Conservation (phyloP, 2,329 filamentous ascomycete genomes). For the Fonsecaea pugnacius region DNA sequence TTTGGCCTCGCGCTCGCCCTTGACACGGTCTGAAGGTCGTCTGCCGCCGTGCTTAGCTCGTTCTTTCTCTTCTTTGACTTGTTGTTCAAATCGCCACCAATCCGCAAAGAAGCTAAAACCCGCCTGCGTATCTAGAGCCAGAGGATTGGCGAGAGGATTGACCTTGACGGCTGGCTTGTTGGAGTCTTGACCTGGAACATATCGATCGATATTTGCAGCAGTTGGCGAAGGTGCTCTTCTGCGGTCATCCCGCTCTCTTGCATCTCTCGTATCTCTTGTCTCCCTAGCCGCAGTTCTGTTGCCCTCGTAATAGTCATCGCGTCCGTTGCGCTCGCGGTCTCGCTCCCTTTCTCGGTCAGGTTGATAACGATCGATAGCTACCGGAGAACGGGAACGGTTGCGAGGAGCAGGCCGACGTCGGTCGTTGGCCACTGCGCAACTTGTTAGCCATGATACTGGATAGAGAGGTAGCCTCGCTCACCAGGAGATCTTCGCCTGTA, state of each 20-base stretch:
- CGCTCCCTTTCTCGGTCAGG: conserved; percentile 52
- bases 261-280: conserved; percentile 54
- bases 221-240: conserved; percentile 63
- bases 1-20: conserved; percentile 65
- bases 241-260: conserved; percentile 61
- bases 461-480: conserved; percentile 38
- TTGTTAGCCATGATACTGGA: conserved; percentile 4
- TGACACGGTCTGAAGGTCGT: conserved; percentile 59
- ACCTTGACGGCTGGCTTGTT: conserved; percentile 56
- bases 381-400: conserved; percentile 63
- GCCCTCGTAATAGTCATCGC: conserved; percentile 24
- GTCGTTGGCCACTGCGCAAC: conserved; percentile 40
- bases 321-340: conserved; percentile 42
- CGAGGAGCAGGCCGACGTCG: conserved; percentile 52
- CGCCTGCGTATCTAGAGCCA: conserved; percentile 67
- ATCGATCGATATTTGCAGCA: conserved; percentile 65
- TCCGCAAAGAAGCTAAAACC: conserved; percentile 71
- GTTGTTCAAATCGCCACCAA: conserved; percentile 69
- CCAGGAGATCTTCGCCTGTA: conserved; percentile 55
- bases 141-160: conserved; percentile 65
- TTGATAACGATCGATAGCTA: conserved; percentile 67
- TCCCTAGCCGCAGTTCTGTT: conserved; percentile 16
- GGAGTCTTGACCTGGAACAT: conserved; percentile 65
- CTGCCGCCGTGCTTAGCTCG: conserved; percentile 63
- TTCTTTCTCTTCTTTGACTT: conserved; percentile 67